A percentile compares a stretch with the other conserved stretches of the same genome.
phyloP scores from a whole-genome alignment of 768 basidiomycete species.

The Asterophora lycoperdoides region DNA sequence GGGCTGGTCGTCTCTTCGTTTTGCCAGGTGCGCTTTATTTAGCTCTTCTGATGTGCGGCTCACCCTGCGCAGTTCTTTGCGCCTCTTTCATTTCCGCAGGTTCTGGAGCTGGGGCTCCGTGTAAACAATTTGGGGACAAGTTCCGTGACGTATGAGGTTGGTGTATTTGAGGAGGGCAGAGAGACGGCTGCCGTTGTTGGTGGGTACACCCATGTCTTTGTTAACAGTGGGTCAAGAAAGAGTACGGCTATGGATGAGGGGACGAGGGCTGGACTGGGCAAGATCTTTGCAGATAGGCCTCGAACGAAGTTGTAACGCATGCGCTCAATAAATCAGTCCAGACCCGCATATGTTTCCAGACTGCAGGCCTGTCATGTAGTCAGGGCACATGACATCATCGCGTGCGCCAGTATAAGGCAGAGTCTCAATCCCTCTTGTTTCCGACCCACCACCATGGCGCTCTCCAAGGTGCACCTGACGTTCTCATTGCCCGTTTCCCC shows the following conservation, averaged over 20 bases:
- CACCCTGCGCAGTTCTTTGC: slow-evolving; percentile 52
- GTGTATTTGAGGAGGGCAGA: slow-evolving; percentile 56
- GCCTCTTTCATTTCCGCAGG: slow-evolving; percentile 69
- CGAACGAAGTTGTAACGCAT: slow-evolving; percentile 13
- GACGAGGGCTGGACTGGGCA: slow-evolving; percentile 44
- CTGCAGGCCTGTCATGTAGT: background rate
- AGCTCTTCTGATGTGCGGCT: background rate
- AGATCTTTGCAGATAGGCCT: slow-evolving; percentile 28
- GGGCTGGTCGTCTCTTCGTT: slow-evolving; percentile 78
- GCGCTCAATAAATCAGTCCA: background rate
- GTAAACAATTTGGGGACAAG: slow-evolving; percentile 66
- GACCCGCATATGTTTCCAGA: no score
- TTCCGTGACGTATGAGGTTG: slow-evolving; percentile 78
- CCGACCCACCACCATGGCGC: slow-evolving; percentile 41
- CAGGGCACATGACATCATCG: background rate
- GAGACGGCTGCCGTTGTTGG: slow-evolving; percentile 42
- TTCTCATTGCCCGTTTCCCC: background rate
- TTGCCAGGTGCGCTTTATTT: slow-evolving; percentile 45
- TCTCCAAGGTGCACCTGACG: slow-evolving; percentile 45
- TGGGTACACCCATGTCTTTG: slow-evolving; percentile 83
- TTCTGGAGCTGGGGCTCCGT: slow-evolving; percentile 65
- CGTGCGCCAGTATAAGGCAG: background rate
- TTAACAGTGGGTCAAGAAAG: slow-evolving; percentile 55
- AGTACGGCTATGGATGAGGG: slow-evolving; percentile 42
- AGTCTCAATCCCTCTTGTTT: background rate